Percentiles rank a stretch among this genome's conserved stretches.
phyloP scores from a whole-genome alignment of 176 grass and related monocot genomes.

The Musa troglodytarum region DNA sequence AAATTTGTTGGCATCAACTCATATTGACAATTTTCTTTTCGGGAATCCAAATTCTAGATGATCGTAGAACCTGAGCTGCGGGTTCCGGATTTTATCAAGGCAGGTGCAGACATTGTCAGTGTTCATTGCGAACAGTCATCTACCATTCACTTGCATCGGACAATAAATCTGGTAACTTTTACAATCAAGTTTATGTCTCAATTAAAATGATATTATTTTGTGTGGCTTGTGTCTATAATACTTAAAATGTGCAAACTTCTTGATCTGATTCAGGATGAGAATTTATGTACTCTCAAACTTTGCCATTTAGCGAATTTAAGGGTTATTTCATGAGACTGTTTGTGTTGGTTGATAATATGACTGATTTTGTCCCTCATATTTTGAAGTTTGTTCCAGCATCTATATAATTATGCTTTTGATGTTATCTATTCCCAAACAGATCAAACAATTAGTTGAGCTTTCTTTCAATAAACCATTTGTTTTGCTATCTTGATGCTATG shows the following conservation, averaged over 20 bases:
- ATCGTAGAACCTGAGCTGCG: conserved; percentile 97
- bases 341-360: too few relatives aligned
- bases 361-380: too few relatives aligned
- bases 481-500: too few relatives aligned
- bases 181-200: neutral
- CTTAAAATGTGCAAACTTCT: neutral
- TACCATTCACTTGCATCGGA: conserved; percentile 92
- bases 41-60: conserved; percentile 52
- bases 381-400: too few relatives aligned
- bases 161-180: conserved; percentile 50
- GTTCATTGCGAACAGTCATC: conserved; percentile 92
- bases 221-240: neutral
- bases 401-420: too few relatives aligned
- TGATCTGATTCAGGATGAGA: neutral
- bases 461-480: too few relatives aligned
- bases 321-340: too few relatives aligned
- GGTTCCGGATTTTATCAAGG: conserved; percentile 97
- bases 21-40: neutral
- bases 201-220: neutral
- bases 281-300: neutral
- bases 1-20: neutral
- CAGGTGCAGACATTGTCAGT: conserved; percentile 97
- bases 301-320: neutral
- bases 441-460: too few relatives aligned
- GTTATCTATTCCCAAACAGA: too few relatives aligned